Base-by-base conservation (phyloP, 2,329 filamentous ascomycete species). In the Waltergamsia citrina region DNA sequence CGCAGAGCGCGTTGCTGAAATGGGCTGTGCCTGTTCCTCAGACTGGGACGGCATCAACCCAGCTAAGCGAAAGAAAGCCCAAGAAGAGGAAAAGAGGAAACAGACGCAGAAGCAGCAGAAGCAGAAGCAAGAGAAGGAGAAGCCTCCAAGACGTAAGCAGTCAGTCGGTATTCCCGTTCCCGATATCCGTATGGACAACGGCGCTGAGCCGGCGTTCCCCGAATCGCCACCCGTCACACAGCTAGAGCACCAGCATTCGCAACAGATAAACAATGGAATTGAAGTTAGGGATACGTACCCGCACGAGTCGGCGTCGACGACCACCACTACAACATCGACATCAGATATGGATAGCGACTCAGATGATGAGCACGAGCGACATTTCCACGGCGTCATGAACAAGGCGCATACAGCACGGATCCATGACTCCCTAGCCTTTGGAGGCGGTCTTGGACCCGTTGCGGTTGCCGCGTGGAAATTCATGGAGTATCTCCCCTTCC, bases 401-500 rank as follows among this genome's bases (percentile, higher is more conserved):
- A 59, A 57, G 17, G 77, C 81, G 0, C 67, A 72, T 38, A 50
- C 60, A 3, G 63, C 70, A 1, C 57, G 50, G 4, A 71, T 86
- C 27, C 83, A 90, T 49, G 84, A 88, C 51, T 84, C 80, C 4
- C 67, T 88, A 0, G 59, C 69, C 32, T 85, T 75, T 45, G 65
- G 67, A 10, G 69, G 73, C 10, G 82, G 82, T 0, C 60, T 82
- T 4, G 53, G 65, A 0, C 40, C 42, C 17, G 36, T 60, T 4
- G 71, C 76, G 0, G 81, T 85, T 0, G 44, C 80, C 0, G 69
- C 67, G 3, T 90, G 84, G 84, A 81, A 77, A 23, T 52, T 85
- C 16, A 85, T 90, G 83, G 85, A 90, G 48, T 87, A 81, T 51
- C 62, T 90, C 17, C 85, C 85, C 0, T 88, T 90, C 57, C 71